Conservation (phyloP, 2,329 filamentous ascomycete species). For the Talaromyces sp. region DNA sequence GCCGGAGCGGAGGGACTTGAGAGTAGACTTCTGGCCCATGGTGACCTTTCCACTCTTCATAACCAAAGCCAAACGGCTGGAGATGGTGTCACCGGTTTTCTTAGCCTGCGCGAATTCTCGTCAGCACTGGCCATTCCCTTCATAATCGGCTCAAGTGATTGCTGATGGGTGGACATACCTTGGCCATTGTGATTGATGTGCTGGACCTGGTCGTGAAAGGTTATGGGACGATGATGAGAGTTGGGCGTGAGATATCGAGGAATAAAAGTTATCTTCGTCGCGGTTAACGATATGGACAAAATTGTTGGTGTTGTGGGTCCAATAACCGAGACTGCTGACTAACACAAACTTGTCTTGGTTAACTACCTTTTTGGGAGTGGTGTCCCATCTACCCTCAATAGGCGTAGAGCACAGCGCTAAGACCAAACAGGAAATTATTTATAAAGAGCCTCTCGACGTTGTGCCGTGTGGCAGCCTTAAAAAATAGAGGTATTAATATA, state of each 20-base stretch:
- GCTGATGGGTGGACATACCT: conserved; percentile 4
- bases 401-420: background rate
- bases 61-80: conserved; percentile 19
- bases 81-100: conserved; percentile 20
- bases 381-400: background rate
- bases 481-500: background rate
- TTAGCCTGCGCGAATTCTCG: conserved; percentile 4
- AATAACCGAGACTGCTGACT: background rate
- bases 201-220: conserved; percentile 10
- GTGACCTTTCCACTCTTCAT: conserved; percentile 56
- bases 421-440: background rate
- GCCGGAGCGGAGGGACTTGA: conserved; percentile 87
- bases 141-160: background rate
- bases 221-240: background rate
- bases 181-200: conserved; percentile 18
- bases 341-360: background rate
- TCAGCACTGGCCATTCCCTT: background rate
- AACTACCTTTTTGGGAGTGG: background rate
- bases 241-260: conserved; percentile 3
- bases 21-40: conserved; percentile 82
- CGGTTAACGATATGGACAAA: background rate
- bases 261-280: background rate
- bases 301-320: conserved; percentile 5
- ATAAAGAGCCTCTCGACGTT: background rate
- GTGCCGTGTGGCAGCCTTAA: background rate